Percentiles rank a stretch among this genome's conserved stretches.
These are phyloP conservation scores for Lentinula sp. DNA, from an alignment of 768 basidiomycete species.

Conservation along the genomic window DNA sequence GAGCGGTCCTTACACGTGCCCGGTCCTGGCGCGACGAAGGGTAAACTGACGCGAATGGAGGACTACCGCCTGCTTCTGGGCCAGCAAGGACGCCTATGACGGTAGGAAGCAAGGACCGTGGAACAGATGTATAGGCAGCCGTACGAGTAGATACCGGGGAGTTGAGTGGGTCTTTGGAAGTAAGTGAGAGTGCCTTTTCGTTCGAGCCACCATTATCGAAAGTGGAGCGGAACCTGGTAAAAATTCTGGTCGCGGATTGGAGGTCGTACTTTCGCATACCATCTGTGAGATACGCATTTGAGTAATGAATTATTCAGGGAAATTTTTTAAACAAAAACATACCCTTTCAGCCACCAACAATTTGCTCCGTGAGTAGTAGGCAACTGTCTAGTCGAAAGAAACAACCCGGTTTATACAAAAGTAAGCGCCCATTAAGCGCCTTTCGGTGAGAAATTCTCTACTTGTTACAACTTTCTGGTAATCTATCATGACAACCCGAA, in stretches of 20 bases:
- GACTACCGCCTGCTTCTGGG: neutral
- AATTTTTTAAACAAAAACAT: neutral
- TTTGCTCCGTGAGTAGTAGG: too few relatives aligned
- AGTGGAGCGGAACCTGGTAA: neutral
- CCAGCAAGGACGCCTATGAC: neutral
- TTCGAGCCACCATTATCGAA: neutral
- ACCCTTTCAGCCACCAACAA: neutral
- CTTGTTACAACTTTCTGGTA: too few relatives aligned
- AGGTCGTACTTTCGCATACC: slow-evolving; percentile 2
- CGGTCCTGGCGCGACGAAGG: neutral
- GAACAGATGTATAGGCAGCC: neutral
- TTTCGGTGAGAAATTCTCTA: too few relatives aligned
- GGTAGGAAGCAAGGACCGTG: neutral
- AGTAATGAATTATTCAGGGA: too few relatives aligned
- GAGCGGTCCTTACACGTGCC: neutral
- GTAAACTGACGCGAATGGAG: neutral
- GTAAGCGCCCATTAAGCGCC: too few relatives aligned
- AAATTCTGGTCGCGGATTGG: neutral
- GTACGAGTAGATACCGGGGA: neutral
- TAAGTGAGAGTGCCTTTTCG: neutral
- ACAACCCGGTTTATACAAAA: too few relatives aligned
- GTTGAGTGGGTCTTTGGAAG: neutral
- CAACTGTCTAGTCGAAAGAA: too few relatives aligned
- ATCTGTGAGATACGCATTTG: neutral
- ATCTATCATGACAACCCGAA: too few relatives aligned